Evolutionary conservation across 2,329 filamentous ascomycete species (phyloP), one percentile per base, ranked within the genome.

Genomic region (Exophiala phaeomuriformis): DNA sequence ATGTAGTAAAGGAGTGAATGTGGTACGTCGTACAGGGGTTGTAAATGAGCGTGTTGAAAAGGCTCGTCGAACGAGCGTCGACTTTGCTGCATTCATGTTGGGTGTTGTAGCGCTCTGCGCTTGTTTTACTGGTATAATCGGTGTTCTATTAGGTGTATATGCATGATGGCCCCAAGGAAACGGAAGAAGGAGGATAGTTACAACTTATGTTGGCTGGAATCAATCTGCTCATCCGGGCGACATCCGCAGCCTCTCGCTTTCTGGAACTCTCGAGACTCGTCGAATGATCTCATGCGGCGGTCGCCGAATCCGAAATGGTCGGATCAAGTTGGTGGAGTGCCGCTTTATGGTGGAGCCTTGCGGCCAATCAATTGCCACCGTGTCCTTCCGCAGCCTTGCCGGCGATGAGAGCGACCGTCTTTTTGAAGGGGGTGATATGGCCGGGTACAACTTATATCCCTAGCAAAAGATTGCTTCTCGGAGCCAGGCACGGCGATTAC

Each of bases 31-130:
- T 31, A 46, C 32, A 29, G 41, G 43, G 31, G 52, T 47, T 9
- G 50, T 33, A 12, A 55, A 49, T 45, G 47, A 28, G 47, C 52
- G 49, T 8, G 58, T 41, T 44, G 48, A 32, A 35, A 52, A 29
- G 27, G 55, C 58, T 54, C 60, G 60, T 49, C 60, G 60, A 33
- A 46, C 58, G 49, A 60, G 55, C 57, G 60, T 46, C 40, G 58
- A 56, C 40, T 46, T 55, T 49, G 52, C 51, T 31, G 57, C 28
- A 35, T 59, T 59, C 60, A 62, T 61, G 27, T n/a, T 50, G 7
- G 29, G 10, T 29, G 5, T 47, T 40, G 37, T 31, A 52, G 51
- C 43, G 51, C 49, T 36, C 33, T 12, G 47, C 53, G 49, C 50
- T 35, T 47, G 19, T 31, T 43, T 41, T 43, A 3, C 32, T 10